Base-by-base conservation (phyloP, 441 rosid species). In the Erodium trifolium region DNA sequence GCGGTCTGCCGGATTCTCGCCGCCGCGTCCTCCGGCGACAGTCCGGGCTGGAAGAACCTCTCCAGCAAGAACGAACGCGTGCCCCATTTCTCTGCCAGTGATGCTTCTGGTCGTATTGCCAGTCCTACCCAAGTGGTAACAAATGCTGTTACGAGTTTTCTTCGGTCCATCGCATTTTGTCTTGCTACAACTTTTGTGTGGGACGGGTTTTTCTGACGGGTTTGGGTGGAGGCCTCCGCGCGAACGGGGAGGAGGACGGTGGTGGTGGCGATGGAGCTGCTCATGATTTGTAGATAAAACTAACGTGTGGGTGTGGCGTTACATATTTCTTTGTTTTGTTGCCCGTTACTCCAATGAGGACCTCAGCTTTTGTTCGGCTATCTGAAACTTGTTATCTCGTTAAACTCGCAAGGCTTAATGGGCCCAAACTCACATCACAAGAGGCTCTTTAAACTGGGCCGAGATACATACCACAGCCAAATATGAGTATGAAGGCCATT, bases 1-100 rank as follows among this genome's bases (percentile, higher is more conserved):
- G 93, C 95, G 27, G 98, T 93, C 75, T 93, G 96, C 71, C 77
- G 84, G 66, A 91, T 93, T 76, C 98, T 88, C 5, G 85, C 92
- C 27, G 73, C 97, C 8, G 98, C 82, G 2, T 91, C 97, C 71
- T 89, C 89, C n/a, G 97, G 88, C 0, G 97, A 89, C 62, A 91
- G 70, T 7, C 84, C 88, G 0, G 92, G 95, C 84, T 75, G 71
- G 41, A 93, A 93, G 70, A 79, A 93, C 45, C 78, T 84, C 68
- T 93, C 97, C 77, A 72, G 74, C 2, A 89, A 5, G 66, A 88
- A 89, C 5, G 97, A 93, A 47, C 85, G 87, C 0, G 89, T 87
- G 4, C 96, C 98, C 98, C 98, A 91, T 35, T 80, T 88, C 86
- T 51, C 59, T 3, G 60, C 60, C 18, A n/a, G 9, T 16, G 60